Conservation (phyloP, 1,139 yeast species). For the Hyphopichia wangnamkhiaoensis region DNA sequence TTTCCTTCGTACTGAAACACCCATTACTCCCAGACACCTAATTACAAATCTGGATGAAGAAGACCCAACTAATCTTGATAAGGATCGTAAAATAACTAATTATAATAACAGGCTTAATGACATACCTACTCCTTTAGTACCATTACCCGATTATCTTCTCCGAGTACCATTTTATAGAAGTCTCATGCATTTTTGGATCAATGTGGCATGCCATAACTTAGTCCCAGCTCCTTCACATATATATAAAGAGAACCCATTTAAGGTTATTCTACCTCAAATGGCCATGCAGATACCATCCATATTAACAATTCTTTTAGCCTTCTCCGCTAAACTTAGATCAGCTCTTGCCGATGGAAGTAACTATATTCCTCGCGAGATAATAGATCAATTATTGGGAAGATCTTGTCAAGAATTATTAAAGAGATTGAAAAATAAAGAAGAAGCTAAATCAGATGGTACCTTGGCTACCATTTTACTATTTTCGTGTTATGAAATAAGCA, state of each 20-base stretch:
- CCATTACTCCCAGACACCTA: too few species aligned
- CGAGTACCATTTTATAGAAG: slow-evolving; percentile 61
- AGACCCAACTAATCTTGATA: not conserved
- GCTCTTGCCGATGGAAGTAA: slow-evolving; percentile 30
- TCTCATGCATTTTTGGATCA: slow-evolving; percentile 63
- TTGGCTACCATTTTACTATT: slow-evolving; percentile 63
- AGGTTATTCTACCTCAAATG: slow-evolving; percentile 63
- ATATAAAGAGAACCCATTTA: slow-evolving; percentile 68
- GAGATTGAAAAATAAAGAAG: slow-evolving; percentile 51
- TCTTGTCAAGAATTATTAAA: slow-evolving; percentile 58
- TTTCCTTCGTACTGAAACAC: too few species aligned
- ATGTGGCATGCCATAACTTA: slow-evolving; percentile 59
- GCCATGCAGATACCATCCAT: slow-evolving; percentile 64
- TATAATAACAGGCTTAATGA: slow-evolving; percentile 11
- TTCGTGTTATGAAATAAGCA: slow-evolving; percentile 63
- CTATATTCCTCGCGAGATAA: slow-evolving; percentile 43
- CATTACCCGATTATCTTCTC: slow-evolving; percentile 58
- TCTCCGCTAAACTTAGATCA: slow-evolving; percentile 58
- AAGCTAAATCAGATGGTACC: slow-evolving; percentile 65
- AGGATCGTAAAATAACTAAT: not conserved
- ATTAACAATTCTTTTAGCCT: slow-evolving; percentile 63
- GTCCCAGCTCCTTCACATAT: slow-evolving; percentile 68
- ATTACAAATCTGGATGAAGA: too few species aligned
- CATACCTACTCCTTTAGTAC: slow-evolving; percentile 53
- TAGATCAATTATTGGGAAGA: slow-evolving; percentile 54